phyloP scores from a whole-genome alignment of 306 rosid genomes.

The Elaeagnus macrophylla region DNA sequence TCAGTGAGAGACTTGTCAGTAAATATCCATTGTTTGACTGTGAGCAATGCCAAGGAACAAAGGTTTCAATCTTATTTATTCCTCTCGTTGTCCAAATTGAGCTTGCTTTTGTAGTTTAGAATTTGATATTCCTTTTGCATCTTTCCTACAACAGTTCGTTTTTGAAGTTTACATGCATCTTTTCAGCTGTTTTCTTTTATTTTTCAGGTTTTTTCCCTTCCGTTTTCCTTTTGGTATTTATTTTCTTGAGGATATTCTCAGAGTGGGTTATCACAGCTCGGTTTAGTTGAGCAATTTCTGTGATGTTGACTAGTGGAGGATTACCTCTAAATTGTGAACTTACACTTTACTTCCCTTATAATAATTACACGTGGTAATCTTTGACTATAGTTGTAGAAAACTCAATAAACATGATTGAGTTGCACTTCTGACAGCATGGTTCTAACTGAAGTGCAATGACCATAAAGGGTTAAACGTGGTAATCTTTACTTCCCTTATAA shows the following conservation, averaged over 20 bases:
- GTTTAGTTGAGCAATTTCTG: background rate
- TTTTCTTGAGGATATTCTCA: background rate
- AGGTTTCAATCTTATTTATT: slow-evolving; percentile 32
- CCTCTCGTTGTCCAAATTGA: background rate
- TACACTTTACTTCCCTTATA: no score
- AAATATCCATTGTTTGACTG: slow-evolving; percentile 29
- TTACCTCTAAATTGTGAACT: no score
- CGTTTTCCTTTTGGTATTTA: background rate
- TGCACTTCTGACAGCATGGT: no score
- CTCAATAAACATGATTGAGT: no score
- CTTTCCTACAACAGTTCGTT: background rate
- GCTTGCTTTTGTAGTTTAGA: background rate
- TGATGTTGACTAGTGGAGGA: no score
- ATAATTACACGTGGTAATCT: no score
- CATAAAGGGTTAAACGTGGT: no score
- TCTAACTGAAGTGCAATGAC: no score
- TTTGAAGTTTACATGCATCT: no score
- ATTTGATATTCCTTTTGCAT: background rate
- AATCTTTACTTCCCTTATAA: no score
- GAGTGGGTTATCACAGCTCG: background rate
- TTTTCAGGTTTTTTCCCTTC: background rate
- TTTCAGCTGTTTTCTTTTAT: no score
- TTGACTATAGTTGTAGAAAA: no score
- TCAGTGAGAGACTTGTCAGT: slow-evolving; percentile 21
- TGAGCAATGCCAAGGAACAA: slow-evolving; percentile 33